A percentile compares a stretch with the other conserved stretches of the same genome.
Evolutionary conservation across 2,329 filamentous ascomycete species (phyloP).

Genomic region (Sordariomycetes sp.): DNA sequence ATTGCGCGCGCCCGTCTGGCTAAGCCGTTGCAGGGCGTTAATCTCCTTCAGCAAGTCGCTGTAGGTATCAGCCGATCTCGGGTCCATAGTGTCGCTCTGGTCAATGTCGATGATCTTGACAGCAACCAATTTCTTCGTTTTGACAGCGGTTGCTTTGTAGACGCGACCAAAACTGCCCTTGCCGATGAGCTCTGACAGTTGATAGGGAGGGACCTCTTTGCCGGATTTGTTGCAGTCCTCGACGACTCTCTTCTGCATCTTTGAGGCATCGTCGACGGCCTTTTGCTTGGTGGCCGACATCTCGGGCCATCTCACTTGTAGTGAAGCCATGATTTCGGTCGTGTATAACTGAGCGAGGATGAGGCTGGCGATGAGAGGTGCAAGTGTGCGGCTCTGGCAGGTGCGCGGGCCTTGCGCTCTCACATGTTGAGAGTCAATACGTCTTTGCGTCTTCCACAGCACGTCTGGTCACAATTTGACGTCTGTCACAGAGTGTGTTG

Average conservation of each 20-base stretch:
- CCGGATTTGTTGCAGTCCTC: slow-evolving; percentile 52
- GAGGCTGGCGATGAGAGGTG: background rate
- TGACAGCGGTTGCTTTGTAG: slow-evolving; percentile 50
- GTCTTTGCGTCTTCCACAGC: too few relatives aligned
- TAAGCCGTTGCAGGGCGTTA: slow-evolving; percentile 60
- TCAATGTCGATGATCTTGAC: slow-evolving; percentile 83
- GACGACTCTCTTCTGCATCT: slow-evolving; percentile 57
- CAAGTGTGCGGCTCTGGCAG: too few relatives aligned
- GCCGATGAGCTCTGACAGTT: slow-evolving; percentile 63
- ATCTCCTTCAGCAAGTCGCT: slow-evolving; percentile 63
- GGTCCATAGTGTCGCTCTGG: slow-evolving; percentile 59
- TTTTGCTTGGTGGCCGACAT: slow-evolving; percentile 43
- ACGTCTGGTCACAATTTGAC: too few relatives aligned
- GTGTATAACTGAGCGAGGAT: too few relatives aligned
- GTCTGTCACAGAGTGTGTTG: too few relatives aligned
- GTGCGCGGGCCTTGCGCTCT: too few relatives aligned
- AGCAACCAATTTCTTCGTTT: slow-evolving; percentile 50
- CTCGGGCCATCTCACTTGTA: slow-evolving; percentile 31
- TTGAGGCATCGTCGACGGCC: slow-evolving; percentile 59
- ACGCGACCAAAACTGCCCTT: slow-evolving; percentile 69
- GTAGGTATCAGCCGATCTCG: slow-evolving; percentile 57
- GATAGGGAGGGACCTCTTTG: slow-evolving; percentile 54
- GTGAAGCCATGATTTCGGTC: slow-evolving; percentile 34
- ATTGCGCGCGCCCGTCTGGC: slow-evolving; percentile 66
- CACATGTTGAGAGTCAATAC: too few relatives aligned